Evolutionary conservation across 1,284 basidiomycete genomes (phyloP).

Genomic region (Apiotrichum laibachii): DNA sequence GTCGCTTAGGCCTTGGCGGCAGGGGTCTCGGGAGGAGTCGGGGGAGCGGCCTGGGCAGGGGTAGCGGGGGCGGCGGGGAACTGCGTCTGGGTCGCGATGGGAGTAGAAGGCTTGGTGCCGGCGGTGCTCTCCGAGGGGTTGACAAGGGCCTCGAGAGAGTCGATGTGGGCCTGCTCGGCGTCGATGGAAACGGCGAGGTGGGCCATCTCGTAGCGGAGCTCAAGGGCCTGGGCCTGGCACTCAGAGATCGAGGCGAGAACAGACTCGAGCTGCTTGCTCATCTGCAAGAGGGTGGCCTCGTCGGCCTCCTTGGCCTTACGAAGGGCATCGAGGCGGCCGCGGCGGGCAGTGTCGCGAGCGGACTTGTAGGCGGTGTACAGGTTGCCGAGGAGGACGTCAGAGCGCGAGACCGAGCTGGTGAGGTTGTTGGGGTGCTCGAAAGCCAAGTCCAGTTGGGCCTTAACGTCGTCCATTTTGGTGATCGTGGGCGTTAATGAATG

Average conservation of each 20-base stretch:
- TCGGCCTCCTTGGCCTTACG: constrained; percentile 2
- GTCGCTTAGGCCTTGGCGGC: not conserved
- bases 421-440: constrained; percentile 4
- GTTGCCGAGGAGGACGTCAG: constrained; percentile 5
- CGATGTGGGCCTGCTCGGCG: constrained; percentile 10
- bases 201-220: constrained; percentile 9
- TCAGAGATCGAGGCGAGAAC: constrained; percentile 3
- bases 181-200: constrained; percentile 8
- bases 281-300: not conserved
- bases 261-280: not conserved
- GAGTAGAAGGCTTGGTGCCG: not conserved
- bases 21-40: constrained; percentile 3
- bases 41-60: not conserved
- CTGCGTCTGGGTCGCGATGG: not conserved
- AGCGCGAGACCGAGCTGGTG: constrained; percentile 3
- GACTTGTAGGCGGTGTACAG: constrained; percentile 4
- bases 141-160: constrained; percentile 1
- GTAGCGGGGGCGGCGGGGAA: not conserved
- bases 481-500: not conserved
- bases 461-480: constrained; percentile 5
- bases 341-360: constrained; percentile 1
- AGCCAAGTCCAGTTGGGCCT: constrained; percentile 8
- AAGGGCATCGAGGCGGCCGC: not conserved
- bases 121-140: not conserved
- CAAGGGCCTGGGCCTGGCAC: constrained; percentile 8